Conservation (phyloP, 768 basidiomycete species). For the Russula dissimulans region DNA sequence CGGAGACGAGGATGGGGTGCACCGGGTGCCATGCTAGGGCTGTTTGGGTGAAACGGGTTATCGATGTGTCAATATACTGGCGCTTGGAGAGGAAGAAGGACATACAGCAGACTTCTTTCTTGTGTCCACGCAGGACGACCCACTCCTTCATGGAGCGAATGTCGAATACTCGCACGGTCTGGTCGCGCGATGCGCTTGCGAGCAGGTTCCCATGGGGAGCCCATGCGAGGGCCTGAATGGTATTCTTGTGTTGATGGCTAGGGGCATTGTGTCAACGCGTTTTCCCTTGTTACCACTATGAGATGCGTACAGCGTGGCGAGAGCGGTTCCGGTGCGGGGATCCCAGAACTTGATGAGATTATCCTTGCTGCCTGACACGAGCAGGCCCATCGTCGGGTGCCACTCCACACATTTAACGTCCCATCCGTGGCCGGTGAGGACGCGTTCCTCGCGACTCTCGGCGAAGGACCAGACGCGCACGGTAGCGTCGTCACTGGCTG, state of each 20-base stretch:
- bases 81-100: background rate
- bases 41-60: constrained; percentile 24
- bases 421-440: constrained; percentile 94
- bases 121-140: constrained; percentile 87
- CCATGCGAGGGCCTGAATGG: constrained; percentile 89
- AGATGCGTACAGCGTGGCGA: constrained; percentile 74
- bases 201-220: constrained; percentile 90
- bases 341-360: constrained; percentile 99
- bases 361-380: constrained; percentile 95
- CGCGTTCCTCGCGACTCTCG: constrained; percentile 80
- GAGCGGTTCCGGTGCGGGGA: constrained; percentile 81
- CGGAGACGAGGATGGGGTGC: constrained; percentile 85
- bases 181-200: constrained; percentile 91
- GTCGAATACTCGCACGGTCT: constrained; percentile 92
- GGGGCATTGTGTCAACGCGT: background rate
- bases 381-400: constrained; percentile 94
- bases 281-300: background rate
- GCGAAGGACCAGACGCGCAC: constrained; percentile 95
- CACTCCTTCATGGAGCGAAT: constrained; percentile 98
- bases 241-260: constrained; percentile 96
- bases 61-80: background rate
- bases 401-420: constrained; percentile 98
- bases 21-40: constrained; percentile 95
- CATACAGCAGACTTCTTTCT: constrained; percentile 66
- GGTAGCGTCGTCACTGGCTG: constrained; percentile 91